Evolutionary conservation across 257 asterid species (phyloP).

Genomic region (Verbascum thapsus): DNA sequence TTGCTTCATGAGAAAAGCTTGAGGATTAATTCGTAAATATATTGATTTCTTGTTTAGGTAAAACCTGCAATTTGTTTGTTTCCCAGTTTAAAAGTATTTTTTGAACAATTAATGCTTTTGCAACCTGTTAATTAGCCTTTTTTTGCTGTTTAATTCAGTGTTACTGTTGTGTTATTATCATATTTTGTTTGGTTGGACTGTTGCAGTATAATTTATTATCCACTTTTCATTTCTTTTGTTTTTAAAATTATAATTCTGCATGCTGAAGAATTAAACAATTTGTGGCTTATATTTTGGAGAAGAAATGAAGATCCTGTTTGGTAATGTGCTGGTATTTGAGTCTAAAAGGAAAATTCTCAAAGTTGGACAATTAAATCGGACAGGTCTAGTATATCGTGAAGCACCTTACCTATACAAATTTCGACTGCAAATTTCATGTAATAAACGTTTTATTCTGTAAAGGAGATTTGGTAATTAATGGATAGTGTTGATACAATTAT

Average conservation of each 20-base stretch:
- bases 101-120: not conserved
- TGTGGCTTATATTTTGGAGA: not conserved
- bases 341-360: not conserved
- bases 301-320: not conserved
- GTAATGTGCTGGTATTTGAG: constrained; percentile 1
- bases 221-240: not conserved
- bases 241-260: not conserved
- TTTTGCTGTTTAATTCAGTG: not conserved
- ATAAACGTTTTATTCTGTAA: not conserved
- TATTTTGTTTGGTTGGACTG: not conserved
- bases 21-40: constrained; percentile 16
- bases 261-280: constrained; percentile 2
- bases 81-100: too few relatives aligned
- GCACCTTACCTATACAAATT: not conserved
- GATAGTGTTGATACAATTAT: not conserved
- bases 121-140: constrained; percentile 1
- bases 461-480: constrained; percentile 2
- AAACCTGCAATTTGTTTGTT: not conserved
- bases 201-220: too few relatives aligned
- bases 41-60: constrained; percentile 21
- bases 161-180: not conserved
- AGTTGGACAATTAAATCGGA: not conserved
- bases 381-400: not conserved
- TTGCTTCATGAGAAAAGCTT: constrained; percentile 11
- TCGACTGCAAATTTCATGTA: not conserved